Evolutionary conservation across 164 flowering plant species (phyloP), one percentile per base, ranked within the genome.

Genomic region (Stephania cephalantha): DNA sequence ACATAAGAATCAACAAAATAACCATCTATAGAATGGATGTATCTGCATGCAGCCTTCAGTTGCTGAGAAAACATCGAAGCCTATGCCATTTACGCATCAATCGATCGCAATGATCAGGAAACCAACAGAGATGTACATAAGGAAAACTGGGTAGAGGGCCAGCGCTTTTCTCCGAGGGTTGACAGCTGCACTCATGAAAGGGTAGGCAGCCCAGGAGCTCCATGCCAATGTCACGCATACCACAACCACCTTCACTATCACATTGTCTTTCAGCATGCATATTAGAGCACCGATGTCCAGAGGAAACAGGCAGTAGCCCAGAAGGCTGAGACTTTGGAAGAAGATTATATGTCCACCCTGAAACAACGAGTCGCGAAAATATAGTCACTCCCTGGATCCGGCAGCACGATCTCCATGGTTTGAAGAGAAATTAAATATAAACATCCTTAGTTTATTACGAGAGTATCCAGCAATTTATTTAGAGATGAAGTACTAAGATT

Each of bases 191-290:
- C 99, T 95, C 97, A 95, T 93, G 88, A 95, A 95, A 9, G 98
- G 98, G 78, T 95, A 95, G 29, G 98, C 98, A 58, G 98, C 95
- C 98, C 98, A 95, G 1, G 93, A 92, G 82, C 98, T 95, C 98
- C 98, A 95, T 9, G 94, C 97, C 84, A 95, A 75, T n/a, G 98
- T 88, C 68, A 95, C 86, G 46, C 85, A 80, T 65, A 93, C 97
- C 73, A 93, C 93, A 17, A 91, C 69, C 69, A 91, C 68, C 84
- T 93, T 95, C 61, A 95, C 2, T 22, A 93, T 81, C 68, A 90
- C 92, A 74, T 88, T 91, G 86, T 88, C 94, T 78, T 87, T 88
- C 83, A 93, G 48, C 95, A 95, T 81, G 85, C 97, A 95, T 80
- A 93, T 82, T 9, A 95, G 66, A 7, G 98, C 97, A 74, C 98